Percentiles rank a stretch among this genome's conserved stretches.
Evolutionary conservation across 371 early-diverging fungal species (phyloP).

Genomic region (Rhizopus arrhizus): DNA sequence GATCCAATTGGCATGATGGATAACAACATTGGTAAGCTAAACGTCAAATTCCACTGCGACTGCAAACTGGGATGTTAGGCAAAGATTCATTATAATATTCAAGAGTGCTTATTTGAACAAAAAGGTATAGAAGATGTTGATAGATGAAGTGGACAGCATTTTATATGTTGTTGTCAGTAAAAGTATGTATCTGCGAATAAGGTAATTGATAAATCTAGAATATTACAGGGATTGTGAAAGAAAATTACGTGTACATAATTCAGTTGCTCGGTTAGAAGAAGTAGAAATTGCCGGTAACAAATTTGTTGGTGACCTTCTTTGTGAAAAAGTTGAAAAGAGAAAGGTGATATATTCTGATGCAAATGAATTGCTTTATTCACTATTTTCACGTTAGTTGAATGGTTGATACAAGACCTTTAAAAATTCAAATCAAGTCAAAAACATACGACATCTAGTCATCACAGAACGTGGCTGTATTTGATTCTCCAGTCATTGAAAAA

Average conservation of each 20-base stretch:
- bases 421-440: neutral
- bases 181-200: too few species aligned
- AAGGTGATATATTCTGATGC: conserved; percentile 12
- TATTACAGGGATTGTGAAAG: conserved; percentile 11
- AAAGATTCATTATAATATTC: too few species aligned
- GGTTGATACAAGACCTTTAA: conserved; percentile 10
- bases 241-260: conserved; percentile 3
- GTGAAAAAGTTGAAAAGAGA: conserved; percentile 21
- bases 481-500: conserved; percentile 7
- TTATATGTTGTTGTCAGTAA: too few species aligned
- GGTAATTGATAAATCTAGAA: too few species aligned
- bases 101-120: too few species aligned
- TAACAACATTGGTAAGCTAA: too few species aligned
- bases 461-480: conserved; percentile 10
- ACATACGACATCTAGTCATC: too few species aligned
- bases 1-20: too few species aligned
- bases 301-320: conserved; percentile 17
- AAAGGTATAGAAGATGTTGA: too few species aligned
- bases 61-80: too few species aligned
- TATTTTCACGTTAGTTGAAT: conserved; percentile 9
- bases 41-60: too few species aligned
- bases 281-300: conserved; percentile 22
- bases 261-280: conserved; percentile 13
- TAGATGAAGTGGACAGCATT: too few species aligned
- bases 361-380: conserved; percentile 5